Percentiles rank a stretch among this genome's conserved stretches.
These are phyloP conservation scores for Bipolaris zeicola DNA, from an alignment of 2,329 filamentous ascomycete species.

Conservation along the genomic window DNA sequence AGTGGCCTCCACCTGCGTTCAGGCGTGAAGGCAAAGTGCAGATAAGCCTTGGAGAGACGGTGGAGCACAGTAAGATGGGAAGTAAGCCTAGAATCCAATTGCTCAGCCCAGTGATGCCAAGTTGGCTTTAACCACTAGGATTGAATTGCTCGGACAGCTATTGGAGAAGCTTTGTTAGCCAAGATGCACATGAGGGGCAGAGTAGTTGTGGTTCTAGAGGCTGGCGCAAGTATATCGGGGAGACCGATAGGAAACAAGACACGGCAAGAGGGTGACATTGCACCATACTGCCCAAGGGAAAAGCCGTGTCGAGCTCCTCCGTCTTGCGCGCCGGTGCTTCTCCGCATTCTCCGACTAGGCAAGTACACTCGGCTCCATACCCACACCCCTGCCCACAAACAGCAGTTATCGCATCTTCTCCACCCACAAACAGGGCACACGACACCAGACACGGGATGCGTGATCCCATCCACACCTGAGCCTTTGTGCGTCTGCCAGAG, in stretches of 20 bases:
- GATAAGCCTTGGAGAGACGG: conserved; percentile 37
- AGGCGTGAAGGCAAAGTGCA: conserved; percentile 18
- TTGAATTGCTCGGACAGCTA: conserved; percentile 15
- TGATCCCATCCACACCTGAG: neutral
- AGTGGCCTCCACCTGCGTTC: conserved; percentile 8
- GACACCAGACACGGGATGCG: conserved; percentile 2
- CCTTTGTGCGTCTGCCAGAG: conserved; percentile 4
- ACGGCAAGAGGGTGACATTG: conserved; percentile 4
- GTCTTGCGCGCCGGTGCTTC: neutral
- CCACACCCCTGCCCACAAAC: conserved; percentile 10
- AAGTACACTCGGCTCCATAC: neutral
- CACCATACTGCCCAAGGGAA: neutral
- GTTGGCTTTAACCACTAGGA: conserved; percentile 20
- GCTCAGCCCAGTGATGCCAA: conserved; percentile 40
- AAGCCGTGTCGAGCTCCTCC: neutral
- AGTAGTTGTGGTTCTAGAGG: conserved; percentile 16
- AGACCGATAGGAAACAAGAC: conserved; percentile 24
- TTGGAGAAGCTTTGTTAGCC: conserved; percentile 35
- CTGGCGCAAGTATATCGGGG: conserved; percentile 23
- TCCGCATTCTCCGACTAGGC: conserved; percentile 2
- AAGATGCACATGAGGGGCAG: conserved; percentile 37
- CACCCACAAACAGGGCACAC: conserved; percentile 6
- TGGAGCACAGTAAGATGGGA: conserved; percentile 23
- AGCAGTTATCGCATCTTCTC: conserved; percentile 12
- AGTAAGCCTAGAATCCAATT: conserved; percentile 29